A percentile compares a stretch with the other conserved stretches of the same genome.
Conservation (phyloP, 2,329 filamentous ascomycete species). For the Rutstroemia sp. region DNA sequence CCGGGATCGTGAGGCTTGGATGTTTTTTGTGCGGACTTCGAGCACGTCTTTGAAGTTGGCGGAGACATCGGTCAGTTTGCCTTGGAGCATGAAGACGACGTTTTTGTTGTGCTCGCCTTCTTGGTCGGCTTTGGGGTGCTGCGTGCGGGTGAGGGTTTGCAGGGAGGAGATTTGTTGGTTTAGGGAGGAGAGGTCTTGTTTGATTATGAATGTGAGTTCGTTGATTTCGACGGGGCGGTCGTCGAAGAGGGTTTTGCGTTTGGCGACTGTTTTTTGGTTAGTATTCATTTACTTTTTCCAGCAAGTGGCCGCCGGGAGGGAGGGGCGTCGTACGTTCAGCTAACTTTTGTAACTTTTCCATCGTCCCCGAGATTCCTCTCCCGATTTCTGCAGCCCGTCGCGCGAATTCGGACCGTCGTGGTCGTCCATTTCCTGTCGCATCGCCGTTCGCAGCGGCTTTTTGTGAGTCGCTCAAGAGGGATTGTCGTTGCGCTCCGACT, state of each 20-base stretch:
- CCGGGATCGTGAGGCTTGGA: slow-evolving; percentile 83
- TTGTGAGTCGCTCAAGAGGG: slow-evolving; percentile 68
- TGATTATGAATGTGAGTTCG: slow-evolving; percentile 94
- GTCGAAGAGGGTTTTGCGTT: slow-evolving; percentile 93
- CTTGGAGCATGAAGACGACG: slow-evolving; percentile 84
- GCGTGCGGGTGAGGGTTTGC: slow-evolving; percentile 68
- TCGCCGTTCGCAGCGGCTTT: slow-evolving; percentile 54
- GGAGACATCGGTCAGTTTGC: slow-evolving; percentile 84
- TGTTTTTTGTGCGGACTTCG: slow-evolving; percentile 94
- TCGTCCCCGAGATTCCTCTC: slow-evolving; percentile 81
- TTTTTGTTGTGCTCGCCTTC: slow-evolving; percentile 98
- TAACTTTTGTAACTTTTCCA: slow-evolving; percentile 90
- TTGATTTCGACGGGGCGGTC: slow-evolving; percentile 95
- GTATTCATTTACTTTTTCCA: not conserved
- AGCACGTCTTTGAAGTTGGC: slow-evolving; percentile 97
- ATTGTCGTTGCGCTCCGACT: slow-evolving; percentile 70
- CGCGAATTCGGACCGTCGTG: slow-evolving; percentile 83
- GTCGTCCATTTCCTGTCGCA: slow-evolving; percentile 36
- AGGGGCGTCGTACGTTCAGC: slow-evolving; percentile 59
- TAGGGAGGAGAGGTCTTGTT: slow-evolving; percentile 80
- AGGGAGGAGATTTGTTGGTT: slow-evolving; percentile 84
- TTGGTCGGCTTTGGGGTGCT: slow-evolving; percentile 65
- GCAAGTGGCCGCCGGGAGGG: too few species aligned
- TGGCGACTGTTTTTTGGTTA: slow-evolving; percentile 56
- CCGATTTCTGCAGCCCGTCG: slow-evolving; percentile 87